Conservation (phyloP, 495 filamentous ascomycete genomes). For the Mytilinidion resinicola region DNA sequence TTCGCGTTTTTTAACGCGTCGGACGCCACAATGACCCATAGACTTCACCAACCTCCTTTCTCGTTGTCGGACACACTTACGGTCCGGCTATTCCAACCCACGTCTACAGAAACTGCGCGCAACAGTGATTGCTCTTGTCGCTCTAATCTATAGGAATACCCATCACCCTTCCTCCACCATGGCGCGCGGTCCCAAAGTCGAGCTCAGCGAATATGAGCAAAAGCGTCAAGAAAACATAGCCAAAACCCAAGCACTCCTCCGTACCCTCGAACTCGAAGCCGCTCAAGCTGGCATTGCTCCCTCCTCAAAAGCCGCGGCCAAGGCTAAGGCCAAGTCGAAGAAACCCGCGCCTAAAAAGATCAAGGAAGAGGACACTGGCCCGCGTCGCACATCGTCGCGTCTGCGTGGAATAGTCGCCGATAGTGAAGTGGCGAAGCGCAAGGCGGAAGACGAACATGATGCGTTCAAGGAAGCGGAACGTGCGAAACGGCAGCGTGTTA, state of each 20-base stretch:
- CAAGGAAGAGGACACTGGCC: slow-evolving; percentile 43
- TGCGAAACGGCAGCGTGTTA: slow-evolving; percentile 65
- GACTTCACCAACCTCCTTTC: no score
- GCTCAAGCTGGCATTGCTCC: slow-evolving; percentile 50
- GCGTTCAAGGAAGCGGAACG: slow-evolving; percentile 54
- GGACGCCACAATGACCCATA: no score
- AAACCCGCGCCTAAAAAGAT: slow-evolving; percentile 45
- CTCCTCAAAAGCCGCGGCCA: slow-evolving; percentile 32
- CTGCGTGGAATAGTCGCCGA: slow-evolving; percentile 61
- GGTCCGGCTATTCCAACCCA: no score
- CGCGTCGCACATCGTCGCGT: slow-evolving; percentile 60
- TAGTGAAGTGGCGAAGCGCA: slow-evolving; percentile 70
- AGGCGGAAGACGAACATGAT: slow-evolving; percentile 66
- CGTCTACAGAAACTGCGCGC: no score
- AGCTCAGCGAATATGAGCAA: slow-evolving; percentile 60
- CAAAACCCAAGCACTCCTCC: slow-evolving; percentile 62
- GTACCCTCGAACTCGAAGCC: slow-evolving; percentile 42
- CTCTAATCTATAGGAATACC: background rate
- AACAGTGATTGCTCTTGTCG: no score
- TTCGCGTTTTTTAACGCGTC: no score
- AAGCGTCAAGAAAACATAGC: slow-evolving; percentile 68
- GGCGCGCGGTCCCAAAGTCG: slow-evolving; percentile 27
- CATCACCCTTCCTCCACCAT: slow-evolving; percentile 7
- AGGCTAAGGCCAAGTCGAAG: slow-evolving; percentile 42
- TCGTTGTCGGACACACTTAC: no score